Evolutionary conservation across 805 yeast genomes (phyloP), one percentile per base, ranked within the genome.

Genomic region (Saccharomycodes ludwigii): DNA sequence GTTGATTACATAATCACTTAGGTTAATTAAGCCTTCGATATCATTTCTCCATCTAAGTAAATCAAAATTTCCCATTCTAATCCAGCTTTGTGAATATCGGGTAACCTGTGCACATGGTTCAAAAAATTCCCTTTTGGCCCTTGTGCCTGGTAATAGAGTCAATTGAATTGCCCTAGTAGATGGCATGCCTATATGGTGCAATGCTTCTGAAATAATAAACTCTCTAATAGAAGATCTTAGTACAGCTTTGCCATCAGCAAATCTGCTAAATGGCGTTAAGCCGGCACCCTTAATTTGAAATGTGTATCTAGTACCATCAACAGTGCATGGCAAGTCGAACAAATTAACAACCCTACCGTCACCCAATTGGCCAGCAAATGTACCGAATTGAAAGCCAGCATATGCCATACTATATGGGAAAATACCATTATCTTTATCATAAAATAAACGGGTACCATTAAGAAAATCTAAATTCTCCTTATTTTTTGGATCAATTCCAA

Each of bases 231-330:
- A 76, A 2, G 96, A 84, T 38, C 95, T 59, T 20, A 88, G 46
- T 5, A 85, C 94, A 0, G 97, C 96, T 48, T 83, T 84, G 4
- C 98, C 98, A 56, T 88, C 98, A 1, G 95, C 97, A 63, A 86
- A 88, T 37, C 98, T 66, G 0, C 94, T 80, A 52, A 68, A 88
- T 1, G 97, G 95, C 0, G 97, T 88, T 41, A 70, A 61, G 0
- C 98, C 98, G 3, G 91, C 73, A 0, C 98, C 98, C 58, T 88
- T 88, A 40, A 88, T 56, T 56, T 88, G 97, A 2, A 88, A 42
- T 2, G 50, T 43, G 24, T 54, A 52, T 26, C 18, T 29, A 2
- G 27, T 34, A 4, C 43, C 40, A 7, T 34, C 24, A 40, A 77
- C 88, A 41, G 70, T 73, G n/a, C n/a, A n/a, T 5, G 65, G 63